Evolutionary conservation across 2,329 filamentous ascomycete genomes (phyloP), one percentile per base, ranked within the genome.

Genomic region (Aspergillus hiratsukae): DNA sequence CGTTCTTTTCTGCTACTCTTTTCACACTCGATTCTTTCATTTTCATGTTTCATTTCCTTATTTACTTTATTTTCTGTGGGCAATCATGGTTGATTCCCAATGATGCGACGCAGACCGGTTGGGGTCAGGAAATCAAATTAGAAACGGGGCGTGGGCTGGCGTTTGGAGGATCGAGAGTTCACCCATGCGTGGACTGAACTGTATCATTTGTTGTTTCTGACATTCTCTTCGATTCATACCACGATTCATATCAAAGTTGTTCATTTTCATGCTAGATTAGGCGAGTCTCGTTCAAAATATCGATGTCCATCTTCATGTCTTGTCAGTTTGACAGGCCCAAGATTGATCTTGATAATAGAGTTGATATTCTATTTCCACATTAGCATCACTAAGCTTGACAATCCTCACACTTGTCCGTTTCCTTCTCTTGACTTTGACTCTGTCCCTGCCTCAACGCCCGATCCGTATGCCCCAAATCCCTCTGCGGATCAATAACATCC

Each of bases 381-480:
- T 17, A 35, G 31, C 31, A 37, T 7, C 31, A 17, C 31, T 37
- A 37, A 37, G 31, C 5, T 56, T 55, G 60, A 58, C 68, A 69
- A 59, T 70, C 67, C 56, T 69, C 61, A 55, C 68, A 70, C 28
- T 57, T 59, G 14, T 59, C 58, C 43, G 59, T 51, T 29, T 53
- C 53, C 27, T 62, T 25, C 43, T 55, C 56, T 19, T 52, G 31
- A 48, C 58, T 53, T 19, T 52, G 31, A 48, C 58, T 53, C 50
- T 55, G 74, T 74, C 17, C 48, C 49, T 56, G 21, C 46, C 35
- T 71, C 61, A 77, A 63, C 1, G 75, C 75, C 54, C 84, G 79
- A 72, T 92, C 89, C 25, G 91, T 87, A 75, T 97, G 93, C 0
- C 93, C 93, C 53, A 97, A 76, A 68, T 93, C 83, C 59, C 88